Evolutionary conservation across 306 rosid species (phyloP).

Genomic region (Cucumis hystrix): DNA sequence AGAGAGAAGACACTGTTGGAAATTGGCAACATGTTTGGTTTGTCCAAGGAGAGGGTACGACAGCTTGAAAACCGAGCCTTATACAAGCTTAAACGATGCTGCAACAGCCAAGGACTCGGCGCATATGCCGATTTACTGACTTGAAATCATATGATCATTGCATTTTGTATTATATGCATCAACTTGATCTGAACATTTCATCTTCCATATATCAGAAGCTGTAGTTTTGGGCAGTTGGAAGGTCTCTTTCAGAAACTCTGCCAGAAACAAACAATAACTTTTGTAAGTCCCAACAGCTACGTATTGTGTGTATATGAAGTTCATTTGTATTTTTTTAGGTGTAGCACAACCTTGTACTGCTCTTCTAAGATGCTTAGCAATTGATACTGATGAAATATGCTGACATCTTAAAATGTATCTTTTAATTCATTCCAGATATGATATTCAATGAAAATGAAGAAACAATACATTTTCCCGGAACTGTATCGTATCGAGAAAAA

Average conservation of each 20-base stretch:
- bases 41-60: constrained; percentile 68
- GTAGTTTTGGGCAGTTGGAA: neutral
- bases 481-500: neutral
- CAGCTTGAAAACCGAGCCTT: constrained; percentile 50
- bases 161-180: constrained; percentile 2
- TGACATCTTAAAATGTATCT: neutral
- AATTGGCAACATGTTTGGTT: constrained; percentile 48
- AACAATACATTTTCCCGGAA: neutral
- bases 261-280: neutral
- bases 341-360: neutral
- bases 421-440: neutral
- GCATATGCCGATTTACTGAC: constrained; percentile 52
- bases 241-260: neutral
- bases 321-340: neutral
- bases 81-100: constrained; percentile 54
- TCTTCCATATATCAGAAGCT: neutral
- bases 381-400: neutral
- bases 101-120: constrained; percentile 46
- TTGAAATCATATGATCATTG: constrained; percentile 14
- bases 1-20: constrained; percentile 40
- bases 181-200: neutral
- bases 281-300: neutral
- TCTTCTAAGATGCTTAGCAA: constrained; percentile 1
- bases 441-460: neutral
- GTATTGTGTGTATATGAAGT: neutral